phyloP scores from a whole-genome alignment of 2,329 filamentous ascomycete species.

The Diaporthe batatas region DNA sequence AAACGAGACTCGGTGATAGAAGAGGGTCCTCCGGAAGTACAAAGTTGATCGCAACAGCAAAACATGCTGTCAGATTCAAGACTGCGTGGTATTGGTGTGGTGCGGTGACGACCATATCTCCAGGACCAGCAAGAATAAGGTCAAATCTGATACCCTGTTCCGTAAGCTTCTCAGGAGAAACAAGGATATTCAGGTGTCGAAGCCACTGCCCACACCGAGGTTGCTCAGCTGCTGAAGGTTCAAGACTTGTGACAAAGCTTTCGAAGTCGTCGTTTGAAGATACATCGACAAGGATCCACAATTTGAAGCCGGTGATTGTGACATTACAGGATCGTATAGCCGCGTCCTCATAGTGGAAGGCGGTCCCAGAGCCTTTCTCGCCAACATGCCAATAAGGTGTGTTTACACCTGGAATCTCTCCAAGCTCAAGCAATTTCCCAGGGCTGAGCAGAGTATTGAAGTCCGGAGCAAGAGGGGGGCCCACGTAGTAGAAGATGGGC shows the following conservation, averaged over 20 bases:
- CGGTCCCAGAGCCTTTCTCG: not conserved
- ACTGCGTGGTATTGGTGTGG: slow-evolving; percentile 8
- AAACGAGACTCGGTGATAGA: not conserved
- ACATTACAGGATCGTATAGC: not conserved
- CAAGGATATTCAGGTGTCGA: not conserved
- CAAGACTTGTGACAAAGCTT: not conserved
- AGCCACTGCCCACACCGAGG: not conserved
- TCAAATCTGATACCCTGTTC: not conserved
- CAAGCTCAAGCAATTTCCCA: not conserved
- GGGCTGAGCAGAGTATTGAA: not conserved
- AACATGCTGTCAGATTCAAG: not conserved
- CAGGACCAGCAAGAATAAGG: not conserved
- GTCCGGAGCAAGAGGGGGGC: not conserved
- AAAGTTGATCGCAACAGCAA: slow-evolving; percentile 20
- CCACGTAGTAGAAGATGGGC: not conserved
- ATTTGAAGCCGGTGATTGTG: not conserved
- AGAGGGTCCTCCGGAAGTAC: not conserved
- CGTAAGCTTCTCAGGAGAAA: not conserved
- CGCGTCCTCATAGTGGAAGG: slow-evolving; percentile 1
- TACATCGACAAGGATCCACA: not conserved
- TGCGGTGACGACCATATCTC: not conserved
- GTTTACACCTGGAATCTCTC: not conserved
- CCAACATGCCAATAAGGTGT: not conserved
- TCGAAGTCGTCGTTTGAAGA: not conserved
- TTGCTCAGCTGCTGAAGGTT: not conserved